Conservation (phyloP, 257 asterid genomes). For the Oldenlandia corymbosa region DNA sequence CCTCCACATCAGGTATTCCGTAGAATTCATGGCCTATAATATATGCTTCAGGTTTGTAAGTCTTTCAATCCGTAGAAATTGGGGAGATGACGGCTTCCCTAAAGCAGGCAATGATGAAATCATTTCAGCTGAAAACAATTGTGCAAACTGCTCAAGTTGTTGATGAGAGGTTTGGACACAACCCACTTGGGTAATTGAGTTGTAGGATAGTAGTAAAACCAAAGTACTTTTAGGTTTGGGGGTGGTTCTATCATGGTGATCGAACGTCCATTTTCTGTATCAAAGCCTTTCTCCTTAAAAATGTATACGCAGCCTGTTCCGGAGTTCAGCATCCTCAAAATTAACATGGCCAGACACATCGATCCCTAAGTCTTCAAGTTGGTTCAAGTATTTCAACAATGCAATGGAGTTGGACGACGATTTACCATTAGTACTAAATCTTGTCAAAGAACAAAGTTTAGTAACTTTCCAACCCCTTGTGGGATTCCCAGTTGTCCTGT, state of each 20-base stretch:
- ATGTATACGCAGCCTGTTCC: too few relatives aligned
- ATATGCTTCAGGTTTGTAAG: background rate
- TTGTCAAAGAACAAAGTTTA: background rate
- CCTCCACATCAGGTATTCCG: too few relatives aligned
- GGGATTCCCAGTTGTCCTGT: background rate
- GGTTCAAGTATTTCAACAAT: conserved; percentile 8
- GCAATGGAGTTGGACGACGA: background rate
- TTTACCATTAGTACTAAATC: background rate
- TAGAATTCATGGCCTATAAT: background rate
- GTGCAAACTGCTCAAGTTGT: too few relatives aligned
- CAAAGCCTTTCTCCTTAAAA: background rate
- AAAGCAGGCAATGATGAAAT: background rate
- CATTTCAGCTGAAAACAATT: background rate
- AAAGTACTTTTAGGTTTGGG: background rate
- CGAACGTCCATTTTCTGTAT: background rate
- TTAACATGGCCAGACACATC: background rate
- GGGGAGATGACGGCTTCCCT: background rate
- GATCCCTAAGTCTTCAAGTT: background rate
- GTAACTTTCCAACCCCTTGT: background rate
- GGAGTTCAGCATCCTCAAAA: background rate
- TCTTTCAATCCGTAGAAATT: background rate
- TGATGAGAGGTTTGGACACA: background rate
- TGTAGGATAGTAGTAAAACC: background rate
- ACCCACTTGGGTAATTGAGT: background rate
- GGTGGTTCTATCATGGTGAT: conserved; percentile 1